phyloP scores from a whole-genome alignment of 805 yeast species.

The Kodamaea leandrae region DNA sequence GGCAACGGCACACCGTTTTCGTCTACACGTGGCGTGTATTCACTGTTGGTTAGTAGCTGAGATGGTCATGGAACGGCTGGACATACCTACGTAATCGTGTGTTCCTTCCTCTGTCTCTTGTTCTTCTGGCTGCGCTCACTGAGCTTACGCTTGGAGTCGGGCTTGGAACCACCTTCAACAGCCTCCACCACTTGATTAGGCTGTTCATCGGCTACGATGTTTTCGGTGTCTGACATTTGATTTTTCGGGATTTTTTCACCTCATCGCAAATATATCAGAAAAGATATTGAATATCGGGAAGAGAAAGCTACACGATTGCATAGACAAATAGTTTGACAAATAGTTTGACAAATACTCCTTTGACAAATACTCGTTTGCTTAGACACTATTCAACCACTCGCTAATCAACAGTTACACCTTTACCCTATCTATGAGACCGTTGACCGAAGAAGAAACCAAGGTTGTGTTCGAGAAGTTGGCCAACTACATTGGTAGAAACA shows the following conservation, averaged over 20 bases:
- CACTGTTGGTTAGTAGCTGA: constrained; percentile 20
- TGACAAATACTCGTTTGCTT: too few relatives aligned
- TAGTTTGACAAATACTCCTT: too few relatives aligned
- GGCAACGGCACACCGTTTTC: constrained; percentile 61
- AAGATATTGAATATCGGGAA: too few relatives aligned
- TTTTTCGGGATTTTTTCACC: constrained; percentile 1
- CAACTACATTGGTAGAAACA: constrained; percentile 94
- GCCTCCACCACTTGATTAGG: constrained; percentile 3
- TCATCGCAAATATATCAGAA: constrained; percentile 1
- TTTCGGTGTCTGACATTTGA: too few relatives aligned
- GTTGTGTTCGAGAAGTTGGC: constrained; percentile 95
- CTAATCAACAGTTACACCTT: too few relatives aligned
- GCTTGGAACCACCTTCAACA: background rate
- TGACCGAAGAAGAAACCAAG: constrained; percentile 96
- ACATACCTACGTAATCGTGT: constrained; percentile 60
- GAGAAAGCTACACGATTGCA: background rate
- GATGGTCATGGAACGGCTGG: constrained; percentile 10
- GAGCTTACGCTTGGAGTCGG: constrained; percentile 13
- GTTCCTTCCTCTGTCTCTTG: constrained; percentile 25
- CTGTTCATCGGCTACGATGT: background rate
- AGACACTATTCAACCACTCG: too few relatives aligned
- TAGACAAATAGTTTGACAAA: too few relatives aligned
- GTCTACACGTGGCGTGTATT: constrained; percentile 48
- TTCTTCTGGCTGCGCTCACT: constrained; percentile 18
- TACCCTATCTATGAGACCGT: constrained; percentile 76